Evolutionary conservation across 768 basidiomycete species (phyloP), one percentile per base, ranked within the genome.

Genomic region (Boletales sp.): DNA sequence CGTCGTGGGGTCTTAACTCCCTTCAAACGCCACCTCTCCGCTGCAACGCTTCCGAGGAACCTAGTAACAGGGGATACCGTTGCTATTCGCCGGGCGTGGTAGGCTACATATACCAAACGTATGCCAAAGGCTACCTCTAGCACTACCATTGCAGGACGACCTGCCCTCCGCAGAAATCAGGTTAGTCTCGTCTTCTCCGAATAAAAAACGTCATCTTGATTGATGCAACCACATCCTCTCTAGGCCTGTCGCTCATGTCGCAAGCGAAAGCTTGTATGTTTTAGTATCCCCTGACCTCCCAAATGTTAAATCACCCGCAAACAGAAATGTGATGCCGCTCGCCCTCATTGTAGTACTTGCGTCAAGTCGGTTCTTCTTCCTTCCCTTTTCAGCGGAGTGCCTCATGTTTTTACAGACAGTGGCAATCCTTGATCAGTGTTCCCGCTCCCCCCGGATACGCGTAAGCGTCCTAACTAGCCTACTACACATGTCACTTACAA

Each of bases 271-370:
- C 79, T 92, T 59, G 90, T 90, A 69, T 51, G 84, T 72, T 40
- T 6, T 13, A 35, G 29, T 48, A 18, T 17, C 9, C n/a, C 51
- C 7, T 24, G 5, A 37, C 27, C 37, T 30, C 27, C 48, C 40
- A 21, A 50, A 32, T 44, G 18, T 34, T 54, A 46, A 52, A 48
- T 45, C 13, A 42, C 50, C 34, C 52, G 19, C 50, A 21, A 54
- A 31, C 24, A 92, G 89, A 91, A 90, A 86, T 93, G 90, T 57
- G 90, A 93, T 68, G 90, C 90, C 37, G 79, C 84, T 37, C 84
- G 90, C 54, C 90, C 90, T 12, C 87, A 91, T 65, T 93, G 90
- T 63, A 78, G 82, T 37, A 90, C 90, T 45, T 92, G 90, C 60
- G 79, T 89, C 52, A 90, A 86, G 88, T 89, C 58, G 61, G 83